phyloP scores from a whole-genome alignment of 1,284 basidiomycete species.

The Tausonia pullulans region DNA sequence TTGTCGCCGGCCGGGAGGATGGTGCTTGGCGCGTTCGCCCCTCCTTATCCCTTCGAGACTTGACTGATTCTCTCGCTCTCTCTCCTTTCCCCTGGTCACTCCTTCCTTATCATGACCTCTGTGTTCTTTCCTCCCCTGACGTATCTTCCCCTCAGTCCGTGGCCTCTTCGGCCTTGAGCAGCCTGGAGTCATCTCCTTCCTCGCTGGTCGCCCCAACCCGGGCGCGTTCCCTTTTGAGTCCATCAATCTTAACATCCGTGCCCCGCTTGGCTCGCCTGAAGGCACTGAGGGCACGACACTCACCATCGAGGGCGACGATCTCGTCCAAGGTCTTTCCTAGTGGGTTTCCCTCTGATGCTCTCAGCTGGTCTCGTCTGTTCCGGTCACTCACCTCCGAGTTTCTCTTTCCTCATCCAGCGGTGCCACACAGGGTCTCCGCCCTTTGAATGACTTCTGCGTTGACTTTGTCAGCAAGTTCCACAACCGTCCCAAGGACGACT shows the following conservation, averaged over 20 bases:
- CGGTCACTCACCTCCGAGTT: conserved; percentile 17
- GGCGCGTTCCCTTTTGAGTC: conserved; percentile 77
- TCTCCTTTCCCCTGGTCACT: no score
- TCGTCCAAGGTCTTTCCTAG: conserved; percentile 29
- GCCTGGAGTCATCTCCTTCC: conserved; percentile 73
- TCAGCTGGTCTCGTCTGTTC: conserved; percentile 51
- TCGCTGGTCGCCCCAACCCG: conserved; percentile 73
- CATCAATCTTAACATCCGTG: conserved; percentile 45
- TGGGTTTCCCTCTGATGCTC: not conserved
- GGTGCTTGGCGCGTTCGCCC: no score
- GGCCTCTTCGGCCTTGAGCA: conserved; percentile 64
- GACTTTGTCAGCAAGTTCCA: conserved; percentile 25
- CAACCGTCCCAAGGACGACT: conserved; percentile 35
- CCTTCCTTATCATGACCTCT: no score
- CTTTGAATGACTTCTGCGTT: conserved; percentile 24
- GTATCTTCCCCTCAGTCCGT: conserved; percentile 34
- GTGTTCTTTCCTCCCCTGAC: no score
- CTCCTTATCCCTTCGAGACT: no score
- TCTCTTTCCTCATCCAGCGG: conserved; percentile 46
- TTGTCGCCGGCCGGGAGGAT: no score
- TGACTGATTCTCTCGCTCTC: no score
- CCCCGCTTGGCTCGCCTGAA: conserved; percentile 41
- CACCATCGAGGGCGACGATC: conserved; percentile 45
- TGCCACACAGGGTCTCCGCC: conserved; percentile 41
- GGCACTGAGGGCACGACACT: conserved; percentile 25